phyloP scores from a whole-genome alignment of 805 yeast species.

The Starmera quercuum region DNA sequence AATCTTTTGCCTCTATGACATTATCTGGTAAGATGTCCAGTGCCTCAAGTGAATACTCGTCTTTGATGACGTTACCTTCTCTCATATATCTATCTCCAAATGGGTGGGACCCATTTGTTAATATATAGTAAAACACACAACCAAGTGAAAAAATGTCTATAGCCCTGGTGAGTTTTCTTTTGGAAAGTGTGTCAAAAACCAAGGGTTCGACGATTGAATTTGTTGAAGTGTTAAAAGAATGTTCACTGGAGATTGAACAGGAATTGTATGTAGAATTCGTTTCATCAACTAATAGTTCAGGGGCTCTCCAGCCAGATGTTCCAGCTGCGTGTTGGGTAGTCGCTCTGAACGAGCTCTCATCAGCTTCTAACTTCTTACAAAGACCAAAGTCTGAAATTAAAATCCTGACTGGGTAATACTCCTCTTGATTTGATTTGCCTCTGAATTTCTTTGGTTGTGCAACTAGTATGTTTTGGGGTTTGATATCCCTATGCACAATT shows the following conservation, averaged over 20 bases:
- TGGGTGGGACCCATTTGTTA: conserved; percentile 84
- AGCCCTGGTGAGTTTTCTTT: conserved; percentile 71
- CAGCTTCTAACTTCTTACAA: conserved; percentile 85
- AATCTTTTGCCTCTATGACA: conserved; percentile 58
- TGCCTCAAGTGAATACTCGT: conserved; percentile 32
- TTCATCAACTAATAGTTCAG: conserved; percentile 59
- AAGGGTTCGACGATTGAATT: conserved; percentile 23
- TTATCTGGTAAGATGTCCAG: conserved; percentile 25
- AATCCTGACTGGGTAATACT: conserved; percentile 46
- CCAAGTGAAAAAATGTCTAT: conserved; percentile 94
- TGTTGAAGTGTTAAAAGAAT: conserved; percentile 14
- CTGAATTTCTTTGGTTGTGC: conserved; percentile 52
- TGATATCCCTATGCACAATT: conserved; percentile 90
- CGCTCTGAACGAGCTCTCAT: conserved; percentile 88
- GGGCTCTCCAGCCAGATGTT: conserved; percentile 98
- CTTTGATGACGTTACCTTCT: conserved; percentile 81
- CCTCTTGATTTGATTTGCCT: conserved; percentile 13
- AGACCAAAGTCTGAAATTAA: conserved; percentile 94
- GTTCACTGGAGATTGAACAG: conserved; percentile 13
- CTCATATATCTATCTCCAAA: conserved; percentile 88
- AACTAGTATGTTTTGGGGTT: conserved; percentile 88
- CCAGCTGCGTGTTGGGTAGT: conserved; percentile 93
- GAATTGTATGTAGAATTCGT: conserved; percentile 7
- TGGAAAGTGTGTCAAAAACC: conserved; percentile 32
- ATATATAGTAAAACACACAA: conserved; percentile 83